Conservation (phyloP, 495 filamentous ascomycete genomes). For the Neurospora terricola region DNA sequence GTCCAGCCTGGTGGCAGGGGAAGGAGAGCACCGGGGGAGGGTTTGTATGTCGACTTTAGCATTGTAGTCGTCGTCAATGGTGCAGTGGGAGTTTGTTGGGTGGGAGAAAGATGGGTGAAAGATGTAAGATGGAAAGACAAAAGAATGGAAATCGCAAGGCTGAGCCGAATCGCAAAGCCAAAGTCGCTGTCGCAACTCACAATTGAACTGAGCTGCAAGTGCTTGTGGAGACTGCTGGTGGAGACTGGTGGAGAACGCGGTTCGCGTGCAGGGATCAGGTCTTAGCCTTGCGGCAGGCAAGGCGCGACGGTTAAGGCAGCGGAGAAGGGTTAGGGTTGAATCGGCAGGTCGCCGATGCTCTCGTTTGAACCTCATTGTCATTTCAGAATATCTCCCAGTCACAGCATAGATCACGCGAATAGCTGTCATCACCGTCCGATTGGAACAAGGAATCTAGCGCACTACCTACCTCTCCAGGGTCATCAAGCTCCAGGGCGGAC, state of each 20-base stretch:
- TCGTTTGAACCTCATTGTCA: neutral
- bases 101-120: neutral
- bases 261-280: neutral
- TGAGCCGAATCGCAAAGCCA: neutral
- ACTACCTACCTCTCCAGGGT: neutral
- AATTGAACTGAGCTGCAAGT: neutral
- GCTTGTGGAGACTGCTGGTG: neutral
- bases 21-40: slow-evolving; percentile 29
- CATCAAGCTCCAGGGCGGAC: neutral
- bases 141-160: neutral
- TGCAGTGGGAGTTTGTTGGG: neutral
- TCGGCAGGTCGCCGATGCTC: neutral
- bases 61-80: slow-evolving; percentile 17
- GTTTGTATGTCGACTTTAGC: slow-evolving; percentile 57
- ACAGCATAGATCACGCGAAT: neutral
- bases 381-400: neutral
- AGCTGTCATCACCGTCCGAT: neutral
- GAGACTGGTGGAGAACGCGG: neutral
- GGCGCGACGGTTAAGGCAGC: neutral
- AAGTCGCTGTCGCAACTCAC: neutral
- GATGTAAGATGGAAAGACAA: neutral
- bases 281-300: neutral
- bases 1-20: slow-evolving; percentile 78
- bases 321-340: neutral
- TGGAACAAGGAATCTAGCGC: neutral